Conservation (phyloP, 768 basidiomycete species). For the Collybiopsis confluens region DNA sequence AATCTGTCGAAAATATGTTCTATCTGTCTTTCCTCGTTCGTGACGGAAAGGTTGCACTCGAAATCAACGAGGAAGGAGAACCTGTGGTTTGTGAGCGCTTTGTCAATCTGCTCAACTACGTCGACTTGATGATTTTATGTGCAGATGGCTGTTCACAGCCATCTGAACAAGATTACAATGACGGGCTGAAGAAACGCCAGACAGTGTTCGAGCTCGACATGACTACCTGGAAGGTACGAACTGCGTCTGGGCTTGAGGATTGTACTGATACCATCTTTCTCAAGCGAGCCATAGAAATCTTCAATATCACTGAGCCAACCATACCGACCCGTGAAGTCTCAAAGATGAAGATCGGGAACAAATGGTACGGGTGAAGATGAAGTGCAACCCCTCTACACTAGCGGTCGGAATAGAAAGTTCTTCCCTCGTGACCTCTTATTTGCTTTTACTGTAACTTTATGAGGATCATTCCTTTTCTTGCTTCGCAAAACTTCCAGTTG, state of each 20-base stretch:
- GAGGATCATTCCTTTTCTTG: too few species aligned
- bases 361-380: constrained; percentile 65
- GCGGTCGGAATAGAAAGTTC: too few species aligned
- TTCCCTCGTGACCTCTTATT: too few species aligned
- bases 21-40: constrained; percentile 91
- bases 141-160: constrained; percentile 65
- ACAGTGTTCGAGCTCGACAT: constrained; percentile 90
- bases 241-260: background rate
- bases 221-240: constrained; percentile 78
- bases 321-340: constrained; percentile 74
- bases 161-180: constrained; percentile 54
- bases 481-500: too few species aligned
- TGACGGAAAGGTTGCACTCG: constrained; percentile 76
- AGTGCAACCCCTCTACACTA: background rate
- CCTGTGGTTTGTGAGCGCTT: constrained; percentile 60
- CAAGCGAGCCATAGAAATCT: constrained; percentile 84
- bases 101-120: background rate
- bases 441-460: too few species aligned
- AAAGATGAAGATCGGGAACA: constrained; percentile 50
- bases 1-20: constrained; percentile 96
- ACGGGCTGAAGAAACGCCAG: constrained; percentile 72
- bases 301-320: constrained; percentile 68
- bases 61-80: constrained; percentile 62
- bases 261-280: background rate
- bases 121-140: background rate